Conservation (phyloP, 805 yeast genomes). For the Clavispora asparagi region DNA sequence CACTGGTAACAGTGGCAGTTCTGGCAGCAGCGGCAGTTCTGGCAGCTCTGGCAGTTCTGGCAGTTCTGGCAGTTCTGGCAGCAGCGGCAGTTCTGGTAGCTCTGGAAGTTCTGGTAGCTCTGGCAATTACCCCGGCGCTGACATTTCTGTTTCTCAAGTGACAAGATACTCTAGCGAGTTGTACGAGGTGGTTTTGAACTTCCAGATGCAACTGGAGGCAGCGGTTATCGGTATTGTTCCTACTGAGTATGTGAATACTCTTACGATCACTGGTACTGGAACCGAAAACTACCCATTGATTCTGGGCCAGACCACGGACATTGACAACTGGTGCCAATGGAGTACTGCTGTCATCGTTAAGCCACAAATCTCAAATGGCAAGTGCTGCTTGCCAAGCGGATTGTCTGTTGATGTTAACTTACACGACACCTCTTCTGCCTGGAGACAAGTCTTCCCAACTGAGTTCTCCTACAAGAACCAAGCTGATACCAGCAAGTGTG, state of each 20-base stretch:
- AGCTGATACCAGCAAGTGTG: background rate
- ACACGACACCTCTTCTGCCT: conserved; percentile 1
- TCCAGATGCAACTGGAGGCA: conserved; percentile 3
- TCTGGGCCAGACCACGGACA: background rate
- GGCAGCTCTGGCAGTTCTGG: too few species aligned
- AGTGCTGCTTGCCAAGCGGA: conserved; percentile 5
- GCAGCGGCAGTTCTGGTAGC: too few species aligned
- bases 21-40: too few species aligned
- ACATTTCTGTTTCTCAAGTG: background rate
- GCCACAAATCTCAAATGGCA: conserved; percentile 3
- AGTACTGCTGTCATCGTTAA: conserved; percentile 4
- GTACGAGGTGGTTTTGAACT: conserved; percentile 5
- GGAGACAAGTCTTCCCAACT: conserved; percentile 1
- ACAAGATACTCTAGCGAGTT: background rate
- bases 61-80: too few species aligned
- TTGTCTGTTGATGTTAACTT: conserved; percentile 3
- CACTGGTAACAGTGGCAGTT: too few species aligned
- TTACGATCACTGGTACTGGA: conserved; percentile 4
- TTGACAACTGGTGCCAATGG: conserved; percentile 4
- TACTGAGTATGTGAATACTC: conserved; percentile 1
- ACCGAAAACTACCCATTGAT: conserved; percentile 5
- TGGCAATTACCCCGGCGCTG: background rate
- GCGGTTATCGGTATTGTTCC: background rate
- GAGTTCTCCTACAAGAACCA: conserved; percentile 1
- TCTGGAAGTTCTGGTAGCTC: background rate